These are phyloP conservation scores for Suzukiozyma palmioleophila DNA, from an alignment of 1,139 yeast species.

Conservation along the genomic window DNA sequence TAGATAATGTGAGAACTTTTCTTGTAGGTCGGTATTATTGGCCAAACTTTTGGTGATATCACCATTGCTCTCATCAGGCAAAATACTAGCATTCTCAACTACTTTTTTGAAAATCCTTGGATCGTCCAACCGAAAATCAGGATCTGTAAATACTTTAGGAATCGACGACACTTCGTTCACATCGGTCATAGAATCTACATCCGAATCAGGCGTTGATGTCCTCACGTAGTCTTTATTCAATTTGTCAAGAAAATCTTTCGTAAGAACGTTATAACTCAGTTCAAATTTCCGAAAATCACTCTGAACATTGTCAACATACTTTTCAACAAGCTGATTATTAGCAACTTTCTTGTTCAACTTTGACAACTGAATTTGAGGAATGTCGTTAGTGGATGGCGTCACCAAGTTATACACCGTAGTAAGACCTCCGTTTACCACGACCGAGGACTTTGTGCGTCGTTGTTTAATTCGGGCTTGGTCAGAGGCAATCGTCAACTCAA, in stretches of 20 bases:
- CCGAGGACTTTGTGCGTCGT: constrained; percentile 28
- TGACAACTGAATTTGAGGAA: constrained; percentile 75
- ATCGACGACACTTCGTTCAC: constrained; percentile 31
- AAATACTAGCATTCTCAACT: constrained; percentile 48
- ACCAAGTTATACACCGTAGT: constrained; percentile 43
- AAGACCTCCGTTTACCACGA: constrained; percentile 39
- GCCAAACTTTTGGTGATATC: constrained; percentile 10
- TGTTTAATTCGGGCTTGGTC: constrained; percentile 40
- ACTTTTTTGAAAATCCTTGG: constrained; percentile 80
- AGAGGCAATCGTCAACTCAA: constrained; percentile 62
- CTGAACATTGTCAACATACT: constrained; percentile 43
- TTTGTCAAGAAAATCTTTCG: constrained; percentile 46
- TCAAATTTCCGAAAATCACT: constrained; percentile 56
- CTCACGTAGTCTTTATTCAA: constrained; percentile 22
- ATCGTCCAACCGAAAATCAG: constrained; percentile 77
- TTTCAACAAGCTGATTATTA: constrained; percentile 39
- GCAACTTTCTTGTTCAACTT: constrained; percentile 49
- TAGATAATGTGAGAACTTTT: constrained; percentile 72
- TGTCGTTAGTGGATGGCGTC: constrained; percentile 76
- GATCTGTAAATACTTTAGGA: constrained; percentile 66
- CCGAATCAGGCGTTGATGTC: constrained; percentile 13
- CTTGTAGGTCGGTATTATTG: constrained; percentile 64
- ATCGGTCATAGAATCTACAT: constrained; percentile 9
- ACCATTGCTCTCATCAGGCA: constrained; percentile 21
- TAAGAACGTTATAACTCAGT: constrained; percentile 42